Conservation (phyloP, 768 basidiomycete species). For the Boletus rex-veris region DNA sequence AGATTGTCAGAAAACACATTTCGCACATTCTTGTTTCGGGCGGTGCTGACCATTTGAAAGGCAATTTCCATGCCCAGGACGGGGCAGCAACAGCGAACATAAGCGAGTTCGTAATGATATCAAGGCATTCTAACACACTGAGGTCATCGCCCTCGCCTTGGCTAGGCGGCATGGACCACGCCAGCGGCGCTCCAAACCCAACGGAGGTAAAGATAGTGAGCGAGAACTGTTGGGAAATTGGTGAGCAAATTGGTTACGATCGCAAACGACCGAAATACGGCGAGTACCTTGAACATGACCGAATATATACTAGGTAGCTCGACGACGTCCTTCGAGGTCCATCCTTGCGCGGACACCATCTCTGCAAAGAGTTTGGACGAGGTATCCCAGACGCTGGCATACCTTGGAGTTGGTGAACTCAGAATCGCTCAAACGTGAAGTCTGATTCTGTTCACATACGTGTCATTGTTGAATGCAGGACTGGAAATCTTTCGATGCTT, state of each 20-base stretch:
- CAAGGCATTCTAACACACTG: conserved; percentile 9
- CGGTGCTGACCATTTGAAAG: conserved; percentile 10
- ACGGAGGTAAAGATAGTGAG: conserved; percentile 17
- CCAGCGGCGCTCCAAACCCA: conserved; percentile 17
- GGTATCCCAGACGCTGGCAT: conserved; percentile 12
- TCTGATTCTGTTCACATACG: conserved; percentile 6
- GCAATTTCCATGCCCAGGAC: conserved; percentile 20
- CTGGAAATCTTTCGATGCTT: conserved; percentile 15
- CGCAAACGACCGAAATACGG: too few species aligned
- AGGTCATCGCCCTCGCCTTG: conserved; percentile 1
- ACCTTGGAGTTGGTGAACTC: background rate
- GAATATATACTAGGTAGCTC: conserved; percentile 8
- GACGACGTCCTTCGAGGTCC: conserved; percentile 7
- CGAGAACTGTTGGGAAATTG: conserved; percentile 8
- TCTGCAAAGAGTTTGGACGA: conserved; percentile 12
- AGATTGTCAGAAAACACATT: background rate
- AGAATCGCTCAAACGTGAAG: background rate
- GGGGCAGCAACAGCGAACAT: conserved; percentile 6
- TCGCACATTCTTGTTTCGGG: too few species aligned
- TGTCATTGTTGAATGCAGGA: conserved; percentile 21
- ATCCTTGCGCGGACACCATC: conserved; percentile 10
- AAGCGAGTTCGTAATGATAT: conserved; percentile 1
- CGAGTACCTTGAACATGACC: conserved; percentile 8
- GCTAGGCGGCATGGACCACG: conserved; percentile 6
- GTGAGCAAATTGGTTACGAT: background rate